Evolutionary conservation across 2,329 filamentous ascomycete genomes (phyloP).

Genomic region (Epichloe scottii): DNA sequence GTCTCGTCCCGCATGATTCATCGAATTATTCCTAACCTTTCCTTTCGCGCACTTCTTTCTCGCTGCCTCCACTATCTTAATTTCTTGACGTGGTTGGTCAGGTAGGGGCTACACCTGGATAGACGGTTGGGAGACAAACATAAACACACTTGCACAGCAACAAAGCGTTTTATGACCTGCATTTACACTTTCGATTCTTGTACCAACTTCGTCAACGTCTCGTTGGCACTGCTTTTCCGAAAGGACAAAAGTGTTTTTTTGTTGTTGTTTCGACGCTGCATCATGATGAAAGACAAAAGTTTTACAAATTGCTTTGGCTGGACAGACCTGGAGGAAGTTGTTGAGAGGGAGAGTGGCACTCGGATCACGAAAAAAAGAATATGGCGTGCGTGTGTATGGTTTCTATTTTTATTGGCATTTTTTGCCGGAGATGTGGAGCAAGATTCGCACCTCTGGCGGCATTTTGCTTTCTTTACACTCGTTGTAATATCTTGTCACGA

Average conservation of each 20-base stretch:
- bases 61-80: neutral
- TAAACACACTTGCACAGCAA: constrained; percentile 25
- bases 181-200: constrained; percentile 31
- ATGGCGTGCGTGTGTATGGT: constrained; percentile 16
- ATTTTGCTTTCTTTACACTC: constrained; percentile 32
- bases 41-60: constrained; percentile 1
- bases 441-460: neutral
- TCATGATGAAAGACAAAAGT: constrained; percentile 17
- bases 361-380: constrained; percentile 5
- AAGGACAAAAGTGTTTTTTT: constrained; percentile 6
- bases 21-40: neutral
- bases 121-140: constrained; percentile 17
- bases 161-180: constrained; percentile 25
- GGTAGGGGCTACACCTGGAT: constrained; percentile 21
- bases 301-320: constrained; percentile 4
- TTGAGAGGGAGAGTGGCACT: constrained; percentile 4
- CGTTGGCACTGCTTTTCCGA: constrained; percentile 15
- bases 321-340: constrained; percentile 1
- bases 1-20: neutral
- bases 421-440: neutral
- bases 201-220: constrained; percentile 28
- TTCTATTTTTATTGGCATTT: constrained; percentile 6
- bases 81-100: constrained; percentile 11
- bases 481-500: constrained; percentile 35
- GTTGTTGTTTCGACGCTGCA: constrained; percentile 10